Evolutionary conservation across 441 rosid genomes (phyloP), one percentile per base, ranked within the genome.

Genomic region (Capsella rubella): DNA sequence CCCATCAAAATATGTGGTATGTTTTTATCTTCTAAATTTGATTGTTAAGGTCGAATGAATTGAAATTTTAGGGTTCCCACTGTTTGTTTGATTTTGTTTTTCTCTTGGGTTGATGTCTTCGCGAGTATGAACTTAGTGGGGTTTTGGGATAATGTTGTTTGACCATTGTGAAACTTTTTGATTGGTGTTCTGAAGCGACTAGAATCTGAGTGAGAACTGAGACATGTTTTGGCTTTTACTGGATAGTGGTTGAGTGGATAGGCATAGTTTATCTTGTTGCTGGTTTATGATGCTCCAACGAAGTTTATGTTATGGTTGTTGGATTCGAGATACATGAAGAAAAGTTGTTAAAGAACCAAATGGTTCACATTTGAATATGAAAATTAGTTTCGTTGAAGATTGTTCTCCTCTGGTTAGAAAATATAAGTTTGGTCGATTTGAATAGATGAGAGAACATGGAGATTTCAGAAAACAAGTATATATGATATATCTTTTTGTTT

Each of bases 1-100:
- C 98, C 98, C 65, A 93, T 93, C 83, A 93, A 93, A 84, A 90
- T 93, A 55, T 93, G 97, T 28, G 98, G 98, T 93, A 82, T 63
- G 62, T 49, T 68, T 52, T 42, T 10, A 9, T 76, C 34, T 25
- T 14, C 40, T 9, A 37, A 35, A 14, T 70, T 28, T 27, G n/a
- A 56, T 25, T 68, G 27, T 54, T 27, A 10, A n/a, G 25, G 11
- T 43, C 35, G 2, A 31, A 18, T 9, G 5, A 55, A 5, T 42
- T 18, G 46, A 18, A 16, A 12, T 25, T 52, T 56, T 60, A 12
- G 66, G 47, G 60, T 71, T 57, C 14, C 6, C 4, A 13, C 25
- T 53, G 54, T 70, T 67, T 42, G 39, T 7, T 59, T 74, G 43
- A 4, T 32, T 21, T 21, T 21, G 25, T 21, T 11, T 12, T 60